These are phyloP conservation scores for Cyberlindnera samutprakarnensis DNA, from an alignment of 805 yeast genomes.

Conservation along the genomic window DNA sequence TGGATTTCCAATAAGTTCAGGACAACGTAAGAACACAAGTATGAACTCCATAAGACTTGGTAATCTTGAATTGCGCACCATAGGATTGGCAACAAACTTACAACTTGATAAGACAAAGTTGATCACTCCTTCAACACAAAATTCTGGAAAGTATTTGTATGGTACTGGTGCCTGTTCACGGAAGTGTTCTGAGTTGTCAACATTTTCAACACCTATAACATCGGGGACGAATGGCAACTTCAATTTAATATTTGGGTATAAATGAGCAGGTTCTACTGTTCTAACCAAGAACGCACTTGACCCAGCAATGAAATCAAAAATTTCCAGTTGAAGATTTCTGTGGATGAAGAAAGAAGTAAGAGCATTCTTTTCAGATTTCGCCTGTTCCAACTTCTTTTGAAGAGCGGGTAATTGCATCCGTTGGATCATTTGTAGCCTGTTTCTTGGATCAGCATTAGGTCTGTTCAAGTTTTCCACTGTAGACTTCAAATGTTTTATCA, in stretches of 20 bases:
- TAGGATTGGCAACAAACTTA: constrained; percentile 47
- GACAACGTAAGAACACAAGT: constrained; percentile 72
- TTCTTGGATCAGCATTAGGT: constrained; percentile 10
- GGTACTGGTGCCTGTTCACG: constrained; percentile 62
- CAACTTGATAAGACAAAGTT: constrained; percentile 61
- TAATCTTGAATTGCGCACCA: constrained; percentile 46
- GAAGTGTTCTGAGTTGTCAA: constrained; percentile 68
- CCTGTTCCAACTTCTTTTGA: constrained; percentile 31
- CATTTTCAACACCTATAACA: constrained; percentile 53
- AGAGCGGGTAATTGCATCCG: constrained; percentile 41
- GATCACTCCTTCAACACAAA: constrained; percentile 72
- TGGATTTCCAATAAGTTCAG: constrained; percentile 83
- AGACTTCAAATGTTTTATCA: constrained; percentile 38
- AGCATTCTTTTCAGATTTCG: constrained; percentile 44
- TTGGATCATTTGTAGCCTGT: constrained; percentile 24
- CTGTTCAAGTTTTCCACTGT: constrained; percentile 24
- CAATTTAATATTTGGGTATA: constrained; percentile 46
- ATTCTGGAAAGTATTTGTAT: constrained; percentile 83
- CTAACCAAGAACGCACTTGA: constrained; percentile 64
- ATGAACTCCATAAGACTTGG: constrained; percentile 60
- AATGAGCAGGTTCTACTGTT: constrained; percentile 64
- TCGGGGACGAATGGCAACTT: constrained; percentile 54
- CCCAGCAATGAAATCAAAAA: constrained; percentile 75
- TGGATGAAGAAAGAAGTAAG: constrained; percentile 56
- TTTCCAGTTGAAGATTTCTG: constrained; percentile 49